Conservation (phyloP, 495 filamentous ascomycete species). For the Aspergillus carlsbadensis region DNA sequence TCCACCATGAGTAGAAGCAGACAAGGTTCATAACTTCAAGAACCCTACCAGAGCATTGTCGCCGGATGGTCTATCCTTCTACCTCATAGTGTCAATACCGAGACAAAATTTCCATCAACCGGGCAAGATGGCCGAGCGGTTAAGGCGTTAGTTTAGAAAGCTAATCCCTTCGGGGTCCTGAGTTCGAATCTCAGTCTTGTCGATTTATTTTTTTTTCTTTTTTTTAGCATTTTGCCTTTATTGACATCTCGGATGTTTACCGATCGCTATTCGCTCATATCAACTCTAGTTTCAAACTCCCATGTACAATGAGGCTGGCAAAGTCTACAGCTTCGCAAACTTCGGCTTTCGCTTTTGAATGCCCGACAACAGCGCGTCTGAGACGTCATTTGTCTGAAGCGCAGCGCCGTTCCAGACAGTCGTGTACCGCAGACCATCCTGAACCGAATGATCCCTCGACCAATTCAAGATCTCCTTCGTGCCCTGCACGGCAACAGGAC, state of each 20-base stretch:
- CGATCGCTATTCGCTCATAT: too few relatives aligned
- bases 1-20: too few relatives aligned
- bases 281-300: too few relatives aligned
- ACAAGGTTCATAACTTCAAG: too few relatives aligned
- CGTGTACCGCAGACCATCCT: conserved; percentile 81
- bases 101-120: background rate
- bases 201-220: background rate
- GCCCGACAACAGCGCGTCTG: conserved; percentile 69
- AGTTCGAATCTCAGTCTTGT: conserved; percentile 15
- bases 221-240: too few relatives aligned
- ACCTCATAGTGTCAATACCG: background rate
- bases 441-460: conserved; percentile 72
- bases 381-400: conserved; percentile 78
- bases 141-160: conserved; percentile 13
- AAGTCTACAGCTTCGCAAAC: conserved; percentile 78
- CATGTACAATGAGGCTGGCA: too few relatives aligned
- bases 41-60: too few relatives aligned
- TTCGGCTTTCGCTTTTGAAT: conserved; percentile 76
- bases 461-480: conserved; percentile 94
- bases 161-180: conserved; percentile 14
- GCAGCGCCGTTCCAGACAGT: conserved; percentile 81
- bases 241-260: too few relatives aligned
- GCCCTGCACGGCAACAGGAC: conserved; percentile 86
- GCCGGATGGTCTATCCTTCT: too few relatives aligned
- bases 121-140: conserved; percentile 12